A percentile compares a stretch with the other conserved stretches of the same genome.
Evolutionary conservation across 2,329 filamentous ascomycete species (phyloP).

Genomic region (Monosporascus cannonballus): DNA sequence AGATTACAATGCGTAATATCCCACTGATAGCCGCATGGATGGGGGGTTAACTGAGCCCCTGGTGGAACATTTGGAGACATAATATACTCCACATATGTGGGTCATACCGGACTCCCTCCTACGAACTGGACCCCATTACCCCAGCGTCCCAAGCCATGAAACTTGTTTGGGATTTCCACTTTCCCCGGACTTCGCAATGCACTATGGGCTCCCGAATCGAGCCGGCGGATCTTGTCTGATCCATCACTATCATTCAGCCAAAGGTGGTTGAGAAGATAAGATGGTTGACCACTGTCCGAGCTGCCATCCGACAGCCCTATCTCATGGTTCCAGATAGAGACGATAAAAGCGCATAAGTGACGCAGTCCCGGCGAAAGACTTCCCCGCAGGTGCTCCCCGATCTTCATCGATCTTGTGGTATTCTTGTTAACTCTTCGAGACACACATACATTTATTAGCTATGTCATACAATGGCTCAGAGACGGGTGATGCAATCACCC

Average conservation of each 20-base stretch:
- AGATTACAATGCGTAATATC: neutral
- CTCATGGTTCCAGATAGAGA: neutral
- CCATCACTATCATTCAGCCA: constrained; percentile 1
- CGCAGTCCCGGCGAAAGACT: neutral
- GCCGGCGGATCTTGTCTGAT: neutral
- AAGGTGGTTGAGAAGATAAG: neutral
- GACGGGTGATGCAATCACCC: constrained; percentile 13
- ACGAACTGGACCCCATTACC: neutral
- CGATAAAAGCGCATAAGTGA: neutral
- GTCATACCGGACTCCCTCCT: neutral
- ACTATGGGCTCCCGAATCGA: neutral
- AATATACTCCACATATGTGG: neutral
- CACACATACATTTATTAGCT: neutral
- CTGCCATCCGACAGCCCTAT: neutral
- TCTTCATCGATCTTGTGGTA: neutral
- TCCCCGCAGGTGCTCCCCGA: neutral
- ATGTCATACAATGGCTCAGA: constrained; percentile 1
- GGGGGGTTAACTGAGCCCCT: neutral
- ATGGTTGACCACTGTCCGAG: neutral
- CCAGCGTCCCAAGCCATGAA: neutral
- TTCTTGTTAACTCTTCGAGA: neutral
- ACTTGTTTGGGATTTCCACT: neutral
- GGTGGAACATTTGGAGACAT: neutral
- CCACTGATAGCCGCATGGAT: neutral
- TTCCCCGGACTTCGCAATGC: neutral